A percentile compares a stretch with the other conserved stretches of the same genome.
Conservation (phyloP, 768 basidiomycete genomes). For the Heimioporus sp. region DNA sequence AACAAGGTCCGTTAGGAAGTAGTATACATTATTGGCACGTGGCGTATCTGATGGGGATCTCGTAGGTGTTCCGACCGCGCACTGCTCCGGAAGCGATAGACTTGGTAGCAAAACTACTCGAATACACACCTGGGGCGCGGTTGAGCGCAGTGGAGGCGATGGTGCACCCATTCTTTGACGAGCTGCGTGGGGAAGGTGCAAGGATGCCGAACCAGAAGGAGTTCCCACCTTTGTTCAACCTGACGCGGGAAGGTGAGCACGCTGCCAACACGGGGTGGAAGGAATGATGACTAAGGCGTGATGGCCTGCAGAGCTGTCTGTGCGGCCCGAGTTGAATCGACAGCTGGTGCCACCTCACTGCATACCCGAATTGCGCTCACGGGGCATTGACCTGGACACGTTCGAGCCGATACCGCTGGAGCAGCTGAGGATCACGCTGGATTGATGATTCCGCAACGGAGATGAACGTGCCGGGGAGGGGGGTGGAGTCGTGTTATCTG, state of each 20-base stretch:
- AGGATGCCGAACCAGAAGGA: conserved; percentile 97
- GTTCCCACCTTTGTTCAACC: conserved; percentile 92
- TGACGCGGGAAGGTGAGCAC: conserved; percentile 87
- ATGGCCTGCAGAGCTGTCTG: conserved; percentile 75
- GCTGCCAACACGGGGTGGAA: background rate
- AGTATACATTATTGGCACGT: background rate
- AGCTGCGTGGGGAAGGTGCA: conserved; percentile 85
- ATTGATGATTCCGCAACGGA: conserved; percentile 50
- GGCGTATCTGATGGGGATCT: conserved; percentile 11
- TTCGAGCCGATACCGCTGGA: conserved; percentile 98
- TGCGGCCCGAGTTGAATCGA: conserved; percentile 91
- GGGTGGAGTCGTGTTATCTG: conserved; percentile 27
- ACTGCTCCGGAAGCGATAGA: conserved; percentile 96
- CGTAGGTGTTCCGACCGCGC: conserved; percentile 94
- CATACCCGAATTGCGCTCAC: conserved; percentile 84
- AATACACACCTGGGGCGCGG: conserved; percentile 96
- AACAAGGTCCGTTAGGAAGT: conserved; percentile 63
- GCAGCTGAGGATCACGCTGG: conserved; percentile 90
- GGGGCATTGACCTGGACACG: conserved; percentile 82
- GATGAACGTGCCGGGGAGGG: conserved; percentile 19
- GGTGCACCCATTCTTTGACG: conserved; percentile 97
- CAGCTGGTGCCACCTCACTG: conserved; percentile 88
- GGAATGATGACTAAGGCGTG: conserved; percentile 3
- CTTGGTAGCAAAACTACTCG: conserved; percentile 89
- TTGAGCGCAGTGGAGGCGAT: conserved; percentile 88